Evolutionary conservation across 1,139 yeast genomes (phyloP).

Genomic region (Zygoascus hellenicus): DNA sequence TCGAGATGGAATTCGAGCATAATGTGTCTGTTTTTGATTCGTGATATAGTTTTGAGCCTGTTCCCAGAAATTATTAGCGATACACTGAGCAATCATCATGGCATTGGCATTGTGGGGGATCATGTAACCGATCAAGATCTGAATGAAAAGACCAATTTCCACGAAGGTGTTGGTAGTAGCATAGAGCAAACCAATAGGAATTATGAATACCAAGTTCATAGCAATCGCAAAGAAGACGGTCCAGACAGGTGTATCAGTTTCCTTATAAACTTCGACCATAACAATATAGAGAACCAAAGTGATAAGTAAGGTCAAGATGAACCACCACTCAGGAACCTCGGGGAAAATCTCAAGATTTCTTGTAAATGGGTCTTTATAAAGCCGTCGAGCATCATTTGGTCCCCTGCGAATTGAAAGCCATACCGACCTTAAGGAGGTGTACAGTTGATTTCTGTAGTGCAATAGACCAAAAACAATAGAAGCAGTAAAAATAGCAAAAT

Average conservation of each 20-base stretch:
- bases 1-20: conserved; percentile 51
- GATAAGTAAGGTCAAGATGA: conserved; percentile 37
- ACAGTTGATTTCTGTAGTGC: conserved; percentile 19
- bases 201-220: conserved; percentile 48
- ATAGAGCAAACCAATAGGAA: conserved; percentile 44
- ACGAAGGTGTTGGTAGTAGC: conserved; percentile 48
- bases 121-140: conserved; percentile 54
- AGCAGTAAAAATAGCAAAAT: conserved; percentile 24
- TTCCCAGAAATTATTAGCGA: conserved; percentile 50
- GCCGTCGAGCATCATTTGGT: conserved; percentile 9
- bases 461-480: conserved; percentile 21
- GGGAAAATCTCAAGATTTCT: conserved; percentile 44
- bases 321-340: conserved; percentile 57
- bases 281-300: conserved; percentile 43
- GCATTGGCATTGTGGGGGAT: conserved; percentile 57
- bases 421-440: conserved; percentile 14
- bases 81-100: conserved; percentile 48
- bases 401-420: conserved; percentile 12
- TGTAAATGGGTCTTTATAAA: conserved; percentile 38
- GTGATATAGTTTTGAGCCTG: conserved; percentile 43
- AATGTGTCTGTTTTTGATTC: conserved; percentile 55
- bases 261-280: conserved; percentile 38
- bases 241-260: conserved; percentile 46
- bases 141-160: conserved; percentile 51
- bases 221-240: conserved; percentile 51